Evolutionary conservation across 306 rosid species (phyloP).

Genomic region (Cucurbita moschata): DNA sequence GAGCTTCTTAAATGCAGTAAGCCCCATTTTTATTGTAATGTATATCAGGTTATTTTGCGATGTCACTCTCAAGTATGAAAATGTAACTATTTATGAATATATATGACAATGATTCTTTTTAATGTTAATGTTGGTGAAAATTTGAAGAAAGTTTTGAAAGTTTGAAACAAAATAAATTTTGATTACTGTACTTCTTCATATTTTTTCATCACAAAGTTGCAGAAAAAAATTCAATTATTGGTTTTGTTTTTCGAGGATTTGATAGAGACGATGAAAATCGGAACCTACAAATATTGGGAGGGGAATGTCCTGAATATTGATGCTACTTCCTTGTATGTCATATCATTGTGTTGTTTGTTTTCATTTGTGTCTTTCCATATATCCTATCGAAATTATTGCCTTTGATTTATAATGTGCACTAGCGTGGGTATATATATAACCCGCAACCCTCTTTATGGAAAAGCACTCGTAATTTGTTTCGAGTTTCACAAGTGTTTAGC

Average conservation of each 20-base stretch:
- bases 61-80: not conserved
- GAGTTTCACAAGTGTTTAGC: not conserved
- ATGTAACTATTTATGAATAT: not conserved
- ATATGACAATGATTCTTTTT: not conserved
- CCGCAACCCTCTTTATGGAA: not conserved
- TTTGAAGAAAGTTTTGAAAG: not conserved
- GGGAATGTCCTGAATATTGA: no score
- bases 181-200: not conserved
- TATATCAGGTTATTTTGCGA: not conserved
- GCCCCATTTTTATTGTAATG: conserved; percentile 7
- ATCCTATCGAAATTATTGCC: not conserved
- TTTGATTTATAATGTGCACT: not conserved
- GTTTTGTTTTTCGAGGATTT: not conserved
- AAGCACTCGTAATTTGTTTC: not conserved
- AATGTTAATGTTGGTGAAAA: not conserved
- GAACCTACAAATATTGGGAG: not conserved
- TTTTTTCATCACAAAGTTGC: not conserved
- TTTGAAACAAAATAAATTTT: not conserved
- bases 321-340: not conserved
- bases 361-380: not conserved
- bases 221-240: not conserved
- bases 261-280: not conserved
- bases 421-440: not conserved
- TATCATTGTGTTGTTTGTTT: not conserved
- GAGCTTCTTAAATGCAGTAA: conserved; percentile 59